Conservation (phyloP, 179 eudicot species). For the Camellia oleifera region DNA sequence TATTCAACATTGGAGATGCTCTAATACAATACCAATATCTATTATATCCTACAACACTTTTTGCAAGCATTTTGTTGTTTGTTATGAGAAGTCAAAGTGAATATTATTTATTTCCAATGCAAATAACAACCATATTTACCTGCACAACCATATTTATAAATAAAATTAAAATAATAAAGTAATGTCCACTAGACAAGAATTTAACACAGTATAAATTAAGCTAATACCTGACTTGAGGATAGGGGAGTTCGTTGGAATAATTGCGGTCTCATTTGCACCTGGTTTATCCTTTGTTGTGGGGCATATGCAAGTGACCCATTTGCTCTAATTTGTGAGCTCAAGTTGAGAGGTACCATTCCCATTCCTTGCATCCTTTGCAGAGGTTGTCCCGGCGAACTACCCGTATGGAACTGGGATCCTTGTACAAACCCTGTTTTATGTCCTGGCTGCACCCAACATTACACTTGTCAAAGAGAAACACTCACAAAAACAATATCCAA, state of each 20-base stretch:
- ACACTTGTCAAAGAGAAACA: too few relatives aligned
- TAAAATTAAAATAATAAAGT: not conserved
- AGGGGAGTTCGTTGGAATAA: constrained; percentile 58
- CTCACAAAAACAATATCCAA: too few relatives aligned
- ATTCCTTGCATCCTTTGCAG: constrained; percentile 30
- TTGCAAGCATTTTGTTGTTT: not conserved
- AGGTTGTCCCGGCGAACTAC: too few relatives aligned
- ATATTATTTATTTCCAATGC: not conserved
- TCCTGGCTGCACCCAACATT: too few relatives aligned
- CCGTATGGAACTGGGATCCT: too few relatives aligned
- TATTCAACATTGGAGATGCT: too few relatives aligned
- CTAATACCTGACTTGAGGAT: constrained; percentile 54
- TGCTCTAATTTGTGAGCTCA: constrained; percentile 61
- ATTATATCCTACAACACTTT: not conserved
- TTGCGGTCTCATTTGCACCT: constrained; percentile 56
- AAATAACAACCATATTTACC: not conserved
- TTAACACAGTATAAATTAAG: not conserved
- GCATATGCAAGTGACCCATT: constrained; percentile 58
- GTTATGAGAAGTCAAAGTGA: not conserved
- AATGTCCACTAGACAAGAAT: not conserved
- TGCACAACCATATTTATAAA: too few relatives aligned
- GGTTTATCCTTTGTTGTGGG: constrained; percentile 57
- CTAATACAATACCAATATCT: not conserved
- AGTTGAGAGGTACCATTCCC: constrained; percentile 51
- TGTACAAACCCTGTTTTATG: too few relatives aligned